phyloP scores from a whole-genome alignment of 2,329 filamentous ascomycete species.

The Ophioceras dolichostomum region DNA sequence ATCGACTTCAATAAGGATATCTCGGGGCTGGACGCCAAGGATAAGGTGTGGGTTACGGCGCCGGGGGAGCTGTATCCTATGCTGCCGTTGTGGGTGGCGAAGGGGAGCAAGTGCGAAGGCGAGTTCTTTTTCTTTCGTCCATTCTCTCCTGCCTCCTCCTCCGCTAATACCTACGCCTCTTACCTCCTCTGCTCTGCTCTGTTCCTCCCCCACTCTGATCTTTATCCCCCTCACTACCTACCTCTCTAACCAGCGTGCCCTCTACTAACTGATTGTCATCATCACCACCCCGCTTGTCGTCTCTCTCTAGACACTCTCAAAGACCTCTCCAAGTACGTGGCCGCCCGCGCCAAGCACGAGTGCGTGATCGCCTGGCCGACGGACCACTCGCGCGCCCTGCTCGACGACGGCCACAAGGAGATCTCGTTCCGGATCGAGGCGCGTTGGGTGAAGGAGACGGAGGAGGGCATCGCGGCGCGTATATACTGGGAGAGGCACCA shows the following conservation, averaged over 20 bases:
- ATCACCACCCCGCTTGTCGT: too few species aligned
- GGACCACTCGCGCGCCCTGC: slow-evolving; percentile 10
- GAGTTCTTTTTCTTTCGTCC: neutral
- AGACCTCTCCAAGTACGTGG: slow-evolving; percentile 12
- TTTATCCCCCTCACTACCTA: too few species aligned
- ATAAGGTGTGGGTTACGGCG: slow-evolving; percentile 24
- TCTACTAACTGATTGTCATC: neutral
- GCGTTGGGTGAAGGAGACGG: slow-evolving; percentile 10
- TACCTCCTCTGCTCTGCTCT: too few species aligned
- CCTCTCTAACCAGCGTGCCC: too few species aligned
- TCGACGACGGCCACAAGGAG: slow-evolving; percentile 7
- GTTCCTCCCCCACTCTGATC: too few species aligned
- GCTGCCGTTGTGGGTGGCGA: slow-evolving; percentile 25
- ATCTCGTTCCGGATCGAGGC: slow-evolving; percentile 15
- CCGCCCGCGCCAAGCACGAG: slow-evolving; percentile 9
- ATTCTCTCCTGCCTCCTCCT: too few species aligned
- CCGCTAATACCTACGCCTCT: neutral
- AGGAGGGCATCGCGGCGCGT: slow-evolving; percentile 12
- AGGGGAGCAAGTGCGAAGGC: slow-evolving; percentile 20
- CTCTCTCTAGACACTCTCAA: slow-evolving; percentile 6
- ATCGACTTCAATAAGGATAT: slow-evolving; percentile 3
- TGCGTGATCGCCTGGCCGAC: slow-evolving; percentile 15
- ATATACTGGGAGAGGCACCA: slow-evolving; percentile 17
- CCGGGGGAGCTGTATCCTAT: slow-evolving; percentile 27
- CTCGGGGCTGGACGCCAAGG: slow-evolving; percentile 5